A percentile compares a stretch with the other conserved stretches of the same genome.
phyloP scores from a whole-genome alignment of 805 yeast species.

The Saccharomycopsis babjevae region DNA sequence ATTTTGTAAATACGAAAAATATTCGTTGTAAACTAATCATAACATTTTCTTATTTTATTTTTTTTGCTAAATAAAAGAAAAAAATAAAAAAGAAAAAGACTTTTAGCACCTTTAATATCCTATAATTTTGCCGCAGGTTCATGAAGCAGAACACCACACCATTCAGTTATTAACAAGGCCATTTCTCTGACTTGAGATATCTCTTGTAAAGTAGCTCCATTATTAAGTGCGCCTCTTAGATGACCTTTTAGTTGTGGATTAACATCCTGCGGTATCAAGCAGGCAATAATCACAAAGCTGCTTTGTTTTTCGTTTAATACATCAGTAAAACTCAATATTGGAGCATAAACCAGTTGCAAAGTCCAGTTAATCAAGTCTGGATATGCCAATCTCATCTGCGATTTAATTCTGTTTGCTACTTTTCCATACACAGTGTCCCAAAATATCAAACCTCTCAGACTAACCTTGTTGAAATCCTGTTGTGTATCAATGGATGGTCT shows the following conservation, averaged over 20 bases:
- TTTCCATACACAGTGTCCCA: slow-evolving; percentile 74
- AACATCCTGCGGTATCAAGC: slow-evolving; percentile 86
- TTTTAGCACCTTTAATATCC: background rate
- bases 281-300: slow-evolving; percentile 63
- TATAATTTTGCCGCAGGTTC: slow-evolving; percentile 45
- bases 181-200: slow-evolving; percentile 49
- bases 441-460: slow-evolving; percentile 45
- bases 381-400: slow-evolving; percentile 62
- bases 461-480: slow-evolving; percentile 22
- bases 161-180: slow-evolving; percentile 53
- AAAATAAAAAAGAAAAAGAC: background rate
- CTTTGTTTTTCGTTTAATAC: slow-evolving; percentile 61
- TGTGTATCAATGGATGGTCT: slow-evolving; percentile 18
- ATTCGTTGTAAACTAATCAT: no score
- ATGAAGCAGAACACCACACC: slow-evolving; percentile 66
- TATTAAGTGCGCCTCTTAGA: slow-evolving; percentile 71
- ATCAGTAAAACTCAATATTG: slow-evolving; percentile 59
- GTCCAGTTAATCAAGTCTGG: slow-evolving; percentile 80
- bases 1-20: no score
- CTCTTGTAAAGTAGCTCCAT: slow-evolving; percentile 61
- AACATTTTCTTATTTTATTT: no score
- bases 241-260: slow-evolving; percentile 91
- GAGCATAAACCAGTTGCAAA: slow-evolving; percentile 63
- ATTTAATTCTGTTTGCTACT: slow-evolving; percentile 54
- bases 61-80: no score